Evolutionary conservation across 2,329 filamentous ascomycete genomes (phyloP), one percentile per base, ranked within the genome.

Genomic region (Sporothrix schenckii): DNA sequence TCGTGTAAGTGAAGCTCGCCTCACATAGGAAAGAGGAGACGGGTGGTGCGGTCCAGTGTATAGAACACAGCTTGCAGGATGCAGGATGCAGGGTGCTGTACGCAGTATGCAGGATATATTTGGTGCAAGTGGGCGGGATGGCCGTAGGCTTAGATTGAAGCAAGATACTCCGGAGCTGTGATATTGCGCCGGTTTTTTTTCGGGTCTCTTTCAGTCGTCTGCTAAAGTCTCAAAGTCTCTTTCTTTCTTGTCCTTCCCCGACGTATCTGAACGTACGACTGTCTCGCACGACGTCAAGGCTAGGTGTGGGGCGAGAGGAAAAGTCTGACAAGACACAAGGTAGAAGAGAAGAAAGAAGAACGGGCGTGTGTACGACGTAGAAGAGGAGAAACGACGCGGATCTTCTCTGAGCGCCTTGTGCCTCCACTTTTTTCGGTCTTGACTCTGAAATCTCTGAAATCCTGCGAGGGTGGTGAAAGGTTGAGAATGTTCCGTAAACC

Each of bases 401-500:
- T 68, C 52, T 50, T 61, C 66, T 68, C 34, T 68, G 30, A 6
- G 34, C 50, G 34, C 50, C 30, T 53, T 11, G 41, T 49, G 50
- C 53, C 66, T 49, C 52, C 39, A 49, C 66, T 56, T 65, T 54
- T 65, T 24, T 24, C 21, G 10, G 52, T 27, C 39, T 41, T 41
- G 56, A n/a, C 34, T 60, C 19, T 34, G 34, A 5, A 5, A 19
- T 41, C 41, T 60, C 30, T 39, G 30, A 58, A 21, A 41, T 60
- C 41, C 52, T 54, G 41, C 27, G 27, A 52, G 27, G 67, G 44
- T 54, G 67, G 67, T 69, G 66, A 68, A 68, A 50, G 24, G 49
- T 34, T 21, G 56, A 13, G 56, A n/a, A 21, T 60, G 3, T 34
- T 41, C 4, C 39, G n/a, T 61, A 13, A 13, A 30, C 39, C 19